phyloP scores from a whole-genome alignment of 257 asterid species.

The Datura wrightii region DNA sequence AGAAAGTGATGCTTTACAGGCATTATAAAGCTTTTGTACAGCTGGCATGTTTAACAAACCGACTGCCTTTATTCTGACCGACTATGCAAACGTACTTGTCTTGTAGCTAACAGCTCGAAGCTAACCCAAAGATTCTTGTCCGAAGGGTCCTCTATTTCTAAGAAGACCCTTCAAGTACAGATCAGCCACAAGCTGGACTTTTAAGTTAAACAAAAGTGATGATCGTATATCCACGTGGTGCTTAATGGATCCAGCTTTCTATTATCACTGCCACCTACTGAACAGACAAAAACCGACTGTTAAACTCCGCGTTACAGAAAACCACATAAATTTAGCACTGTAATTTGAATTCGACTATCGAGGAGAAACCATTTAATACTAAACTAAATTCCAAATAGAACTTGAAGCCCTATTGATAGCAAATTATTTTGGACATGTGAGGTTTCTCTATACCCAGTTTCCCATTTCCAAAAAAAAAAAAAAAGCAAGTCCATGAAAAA shows the following conservation, averaged over 20 bases:
- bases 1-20: slow-evolving; percentile 87
- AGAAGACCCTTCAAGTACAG: slow-evolving; percentile 44
- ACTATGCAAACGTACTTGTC: slow-evolving; percentile 33
- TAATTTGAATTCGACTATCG: not conserved
- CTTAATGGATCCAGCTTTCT: slow-evolving; percentile 32
- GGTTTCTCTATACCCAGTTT: not conserved
- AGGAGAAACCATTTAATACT: not conserved
- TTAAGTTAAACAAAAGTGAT: not conserved
- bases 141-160: slow-evolving; percentile 48
- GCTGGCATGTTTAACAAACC: slow-evolving; percentile 79
- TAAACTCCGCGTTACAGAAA: slow-evolving; percentile 6
- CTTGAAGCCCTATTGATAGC: not conserved
- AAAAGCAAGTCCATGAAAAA: not conserved
- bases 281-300: slow-evolving; percentile 12
- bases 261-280: slow-evolving; percentile 27
- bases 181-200: slow-evolving; percentile 25
- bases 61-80: slow-evolving; percentile 28
- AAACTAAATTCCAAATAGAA: not conserved
- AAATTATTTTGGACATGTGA: not conserved
- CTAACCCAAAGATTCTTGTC: slow-evolving; percentile 22
- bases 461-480: not conserved
- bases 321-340: not conserved
- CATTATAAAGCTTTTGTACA: slow-evolving; percentile 95
- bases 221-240: slow-evolving; percentile 29
- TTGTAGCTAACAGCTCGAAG: not conserved